A percentile compares a stretch with the other conserved stretches of the same genome.
These are phyloP conservation scores for Ustilago cynodontis DNA, from an alignment of 1,284 basidiomycete species.

Conservation along the genomic window DNA sequence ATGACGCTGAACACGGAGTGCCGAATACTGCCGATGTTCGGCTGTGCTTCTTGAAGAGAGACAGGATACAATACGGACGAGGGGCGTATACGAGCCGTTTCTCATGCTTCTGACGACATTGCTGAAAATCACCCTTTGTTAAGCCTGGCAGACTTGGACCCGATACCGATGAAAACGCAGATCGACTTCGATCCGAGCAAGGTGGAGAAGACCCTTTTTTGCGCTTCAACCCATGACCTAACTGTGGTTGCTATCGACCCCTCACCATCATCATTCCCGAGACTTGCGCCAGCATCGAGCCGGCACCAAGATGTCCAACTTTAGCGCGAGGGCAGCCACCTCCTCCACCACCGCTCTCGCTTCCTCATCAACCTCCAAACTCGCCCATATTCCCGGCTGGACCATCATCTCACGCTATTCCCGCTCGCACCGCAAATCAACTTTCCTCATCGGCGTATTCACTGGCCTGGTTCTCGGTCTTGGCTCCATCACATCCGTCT, in stretches of 20 bases:
- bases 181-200: not conserved
- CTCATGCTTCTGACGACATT: not conserved
- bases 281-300: not conserved
- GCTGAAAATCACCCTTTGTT: not conserved
- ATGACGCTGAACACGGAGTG: not conserved
- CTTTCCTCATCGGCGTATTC: slow-evolving; percentile 61
- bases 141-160: not conserved
- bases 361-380: slow-evolving; percentile 26
- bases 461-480: slow-evolving; percentile 61
- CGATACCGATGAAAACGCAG: not conserved
- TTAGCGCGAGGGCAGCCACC: slow-evolving; percentile 8
- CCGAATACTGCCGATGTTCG: not conserved
- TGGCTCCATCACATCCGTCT: slow-evolving; percentile 57
- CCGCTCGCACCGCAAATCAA: slow-evolving; percentile 46
- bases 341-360: slow-evolving; percentile 17
- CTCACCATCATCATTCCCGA: not conserved
- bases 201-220: not conserved
- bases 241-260: not conserved
- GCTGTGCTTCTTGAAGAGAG: not conserved
- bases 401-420: slow-evolving; percentile 37
- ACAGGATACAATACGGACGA: not conserved
- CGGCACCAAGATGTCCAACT: slow-evolving; percentile 17
- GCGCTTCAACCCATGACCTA: not conserved
- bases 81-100: not conserved
- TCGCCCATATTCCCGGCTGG: slow-evolving; percentile 47